These are phyloP conservation scores for Puccinia triticina DNA, from an alignment of 1,284 basidiomycete species.

Conservation along the genomic window DNA sequence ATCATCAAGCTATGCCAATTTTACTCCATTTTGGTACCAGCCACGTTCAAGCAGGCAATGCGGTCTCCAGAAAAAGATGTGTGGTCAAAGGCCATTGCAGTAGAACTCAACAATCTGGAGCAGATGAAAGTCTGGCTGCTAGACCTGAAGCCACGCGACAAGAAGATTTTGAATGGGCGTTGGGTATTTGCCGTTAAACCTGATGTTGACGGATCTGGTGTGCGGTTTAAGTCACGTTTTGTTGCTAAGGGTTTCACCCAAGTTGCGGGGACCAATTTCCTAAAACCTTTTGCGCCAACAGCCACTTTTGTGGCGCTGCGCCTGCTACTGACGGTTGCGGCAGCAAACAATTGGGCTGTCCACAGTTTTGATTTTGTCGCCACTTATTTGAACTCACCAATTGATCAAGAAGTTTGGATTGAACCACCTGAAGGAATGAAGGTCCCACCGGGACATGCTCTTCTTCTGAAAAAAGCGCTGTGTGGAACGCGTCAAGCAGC, in stretches of 20 bases:
- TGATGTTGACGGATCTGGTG: background rate
- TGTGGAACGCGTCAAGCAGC: slow-evolving; percentile 15
- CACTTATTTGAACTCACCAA: no score
- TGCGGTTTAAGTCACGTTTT: background rate
- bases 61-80: background rate
- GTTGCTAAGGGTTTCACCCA: background rate
- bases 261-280: no score
- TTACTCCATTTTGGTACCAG: background rate
- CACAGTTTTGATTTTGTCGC: no score
- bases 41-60: slow-evolving; percentile 22
- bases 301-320: background rate
- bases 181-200: slow-evolving; percentile 7
- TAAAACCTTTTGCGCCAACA: slow-evolving; percentile 15
- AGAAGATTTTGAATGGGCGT: background rate
- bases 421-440: no score
- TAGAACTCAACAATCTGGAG: background rate
- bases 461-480: slow-evolving; percentile 18
- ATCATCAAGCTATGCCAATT: background rate
- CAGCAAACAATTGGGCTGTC: no score
- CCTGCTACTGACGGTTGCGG: background rate
- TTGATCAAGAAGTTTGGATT: no score
- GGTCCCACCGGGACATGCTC: no score
- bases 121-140: background rate
- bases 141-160: background rate
- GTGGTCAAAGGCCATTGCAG: background rate